A percentile compares a stretch with the other conserved stretches of the same genome.
These are phyloP conservation scores for Psilocybe azurescens DNA, from an alignment of 768 basidiomycete genomes.

Conservation along the genomic window DNA sequence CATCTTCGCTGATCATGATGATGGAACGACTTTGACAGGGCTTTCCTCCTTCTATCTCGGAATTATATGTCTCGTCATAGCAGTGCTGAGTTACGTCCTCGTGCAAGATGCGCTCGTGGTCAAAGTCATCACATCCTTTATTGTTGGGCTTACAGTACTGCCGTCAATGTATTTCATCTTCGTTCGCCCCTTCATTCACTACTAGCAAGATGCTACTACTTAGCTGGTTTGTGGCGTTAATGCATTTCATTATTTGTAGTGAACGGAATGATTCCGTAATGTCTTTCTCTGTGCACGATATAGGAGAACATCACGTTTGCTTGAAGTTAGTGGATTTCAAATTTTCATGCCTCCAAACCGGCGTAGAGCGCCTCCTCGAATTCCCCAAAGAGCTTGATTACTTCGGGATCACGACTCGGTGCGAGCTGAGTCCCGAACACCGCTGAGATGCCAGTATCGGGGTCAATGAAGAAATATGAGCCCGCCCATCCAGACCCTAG, in stretches of 20 bases:
- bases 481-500: constrained; percentile 41
- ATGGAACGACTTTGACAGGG: background rate
- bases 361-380: constrained; percentile 36
- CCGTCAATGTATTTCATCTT: constrained; percentile 7
- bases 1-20: background rate
- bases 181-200: background rate
- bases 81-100: constrained; percentile 12
- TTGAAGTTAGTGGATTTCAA: background rate
- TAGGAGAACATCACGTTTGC: too few species aligned
- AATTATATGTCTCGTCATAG: constrained; percentile 7
- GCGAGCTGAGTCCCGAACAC: constrained; percentile 38
- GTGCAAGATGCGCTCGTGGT: background rate
- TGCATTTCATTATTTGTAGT: too few species aligned
- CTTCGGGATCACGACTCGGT: constrained; percentile 27
- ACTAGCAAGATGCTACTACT: background rate
- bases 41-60: constrained; percentile 15
- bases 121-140: constrained; percentile 1
- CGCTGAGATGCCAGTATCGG: constrained; percentile 35
- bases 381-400: constrained; percentile 23
- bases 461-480: constrained; percentile 36
- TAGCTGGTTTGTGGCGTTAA: too few species aligned
- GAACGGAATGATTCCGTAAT: too few species aligned
- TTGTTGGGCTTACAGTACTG: constrained; percentile 9
- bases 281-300: too few species aligned
- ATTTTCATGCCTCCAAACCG: constrained; percentile 11